Evolutionary conservation across 352 stramenopile genomes (phyloP), one percentile per base, ranked within the genome.

Genomic region (Pythium sukuiense): DNA sequence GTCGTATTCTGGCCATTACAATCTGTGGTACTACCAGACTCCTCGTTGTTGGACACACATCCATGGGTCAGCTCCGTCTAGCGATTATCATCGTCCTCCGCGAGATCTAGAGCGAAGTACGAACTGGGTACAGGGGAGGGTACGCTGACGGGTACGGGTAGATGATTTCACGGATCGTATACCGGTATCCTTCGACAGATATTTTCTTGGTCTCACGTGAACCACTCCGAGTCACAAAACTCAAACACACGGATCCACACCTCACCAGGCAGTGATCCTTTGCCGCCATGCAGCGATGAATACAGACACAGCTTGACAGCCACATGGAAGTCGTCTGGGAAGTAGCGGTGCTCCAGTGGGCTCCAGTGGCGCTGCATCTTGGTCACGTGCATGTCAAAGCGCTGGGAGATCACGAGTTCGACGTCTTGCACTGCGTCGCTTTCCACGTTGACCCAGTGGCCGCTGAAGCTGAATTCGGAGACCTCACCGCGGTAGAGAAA

Each of bases 221-320:
- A 67, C 61, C 61, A 67, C 29, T 32, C 13, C 26, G 61, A 61
- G 39, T 54, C 39, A 33, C 50, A 67, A 30, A 54, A 67, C 11
- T 12, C 20, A 2, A 55, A 27, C 50, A 60, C 39, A 6, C 11
- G 50, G 4, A 35, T n/a, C 60, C 60, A 67, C 8, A 67, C 13
- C 16, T 20, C 61, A 37, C 20, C 48, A 6, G 61, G 41, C 6
- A 67, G 2, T 5, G 30, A 41, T 24, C 12, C 9, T 0, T 2
- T 4, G 20, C 7, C 3, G 3, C 6, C 6, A 18, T 16, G 61
- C 2, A 67, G 18, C 11, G 52, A 61, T 2, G 37, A 61, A 1
- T 56, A 30, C 27, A 67, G 29, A 35, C 49, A 58, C 9, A 50
- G 20, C n/a, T 11, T 13, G 7, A 35, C 60, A 6, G 35, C 60